These are phyloP conservation scores for Pugionium cornutum DNA, from an alignment of 345 rosid species.

Conservation along the genomic window DNA sequence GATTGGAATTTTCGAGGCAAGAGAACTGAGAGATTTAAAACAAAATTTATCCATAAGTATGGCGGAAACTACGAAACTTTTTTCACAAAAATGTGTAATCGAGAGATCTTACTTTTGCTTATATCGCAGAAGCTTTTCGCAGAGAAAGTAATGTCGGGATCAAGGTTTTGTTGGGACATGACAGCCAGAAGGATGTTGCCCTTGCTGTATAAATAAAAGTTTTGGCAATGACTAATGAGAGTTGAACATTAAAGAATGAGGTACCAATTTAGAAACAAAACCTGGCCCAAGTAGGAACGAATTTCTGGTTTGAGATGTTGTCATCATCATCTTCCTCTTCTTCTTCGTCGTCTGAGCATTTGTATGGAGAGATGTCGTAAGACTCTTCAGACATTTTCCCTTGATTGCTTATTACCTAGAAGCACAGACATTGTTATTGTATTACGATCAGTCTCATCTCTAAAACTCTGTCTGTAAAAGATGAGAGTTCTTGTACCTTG, in stretches of 20 bases:
- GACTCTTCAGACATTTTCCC: constrained; percentile 58
- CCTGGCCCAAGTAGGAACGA: constrained; percentile 92
- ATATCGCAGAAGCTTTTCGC: constrained; percentile 53
- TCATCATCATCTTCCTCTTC: constrained; percentile 71
- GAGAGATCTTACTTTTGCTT: constrained; percentile 55
- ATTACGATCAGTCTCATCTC: constrained; percentile 20
- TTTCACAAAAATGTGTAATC: background rate
- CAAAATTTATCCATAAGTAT: background rate
- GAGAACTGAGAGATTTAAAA: constrained; percentile 31
- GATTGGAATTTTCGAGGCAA: constrained; percentile 31
- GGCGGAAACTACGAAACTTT: background rate
- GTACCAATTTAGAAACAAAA: constrained; percentile 30
- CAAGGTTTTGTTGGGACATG: constrained; percentile 51
- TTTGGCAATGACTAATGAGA: constrained; percentile 17
- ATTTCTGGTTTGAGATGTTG: constrained; percentile 48
- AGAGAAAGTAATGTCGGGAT: constrained; percentile 55
- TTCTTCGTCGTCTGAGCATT: constrained; percentile 84
- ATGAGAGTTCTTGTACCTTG: constrained; percentile 52
- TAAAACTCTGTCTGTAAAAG: background rate
- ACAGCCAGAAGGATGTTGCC: constrained; percentile 43
- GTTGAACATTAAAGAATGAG: constrained; percentile 12
- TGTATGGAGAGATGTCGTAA: constrained; percentile 87
- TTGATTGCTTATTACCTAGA: constrained; percentile 44
- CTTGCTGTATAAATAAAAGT: constrained; percentile 53
- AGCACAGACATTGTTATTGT: constrained; percentile 1